phyloP scores from a whole-genome alignment of 2,329 filamentous ascomycete genomes.

The Penicillium expansum region DNA sequence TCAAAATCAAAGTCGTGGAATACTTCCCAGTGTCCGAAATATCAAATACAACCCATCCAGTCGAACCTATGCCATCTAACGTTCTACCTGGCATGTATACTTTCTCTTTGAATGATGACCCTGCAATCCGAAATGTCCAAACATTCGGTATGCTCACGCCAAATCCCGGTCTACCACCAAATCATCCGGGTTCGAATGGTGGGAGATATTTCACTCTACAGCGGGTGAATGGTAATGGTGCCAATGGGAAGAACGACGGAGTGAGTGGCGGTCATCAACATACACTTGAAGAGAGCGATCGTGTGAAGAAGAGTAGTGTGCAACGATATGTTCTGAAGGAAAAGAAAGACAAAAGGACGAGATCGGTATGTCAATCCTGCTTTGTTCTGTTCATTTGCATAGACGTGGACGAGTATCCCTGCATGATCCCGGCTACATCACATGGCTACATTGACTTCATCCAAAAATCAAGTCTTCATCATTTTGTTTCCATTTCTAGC shows the following conservation, averaged over 20 bases:
- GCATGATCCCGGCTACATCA: slow-evolving; percentile 23
- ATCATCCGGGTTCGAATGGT: slow-evolving; percentile 49
- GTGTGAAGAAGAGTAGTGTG: slow-evolving; percentile 78
- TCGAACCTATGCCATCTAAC: slow-evolving; percentile 23
- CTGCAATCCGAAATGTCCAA: slow-evolving; percentile 19
- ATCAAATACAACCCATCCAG: slow-evolving; percentile 20
- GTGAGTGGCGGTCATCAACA: slow-evolving; percentile 73
- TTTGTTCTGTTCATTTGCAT: slow-evolving; percentile 10
- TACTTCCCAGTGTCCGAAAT: slow-evolving; percentile 57
- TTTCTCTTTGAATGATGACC: slow-evolving; percentile 18
- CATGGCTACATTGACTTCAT: slow-evolving; percentile 5
- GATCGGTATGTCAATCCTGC: slow-evolving; percentile 46
- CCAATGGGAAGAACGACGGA: slow-evolving; percentile 68
- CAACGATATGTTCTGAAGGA: slow-evolving; percentile 63
- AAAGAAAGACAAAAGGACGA: slow-evolving; percentile 64
- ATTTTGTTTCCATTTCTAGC: background rate
- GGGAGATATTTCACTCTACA: slow-evolving; percentile 71
- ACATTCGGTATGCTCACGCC: slow-evolving; percentile 47
- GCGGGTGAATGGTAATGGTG: slow-evolving; percentile 72
- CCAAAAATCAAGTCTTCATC: background rate
- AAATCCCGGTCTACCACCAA: slow-evolving; percentile 39
- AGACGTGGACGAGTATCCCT: slow-evolving; percentile 2
- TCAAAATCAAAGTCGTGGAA: slow-evolving; percentile 83
- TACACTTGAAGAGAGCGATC: slow-evolving; percentile 68
- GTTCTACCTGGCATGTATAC: slow-evolving; percentile 25